Evolutionary conservation across 2,329 filamentous ascomycete species (phyloP), one percentile per base, ranked within the genome.

Genomic region (Aspergillus fumigatus): DNA sequence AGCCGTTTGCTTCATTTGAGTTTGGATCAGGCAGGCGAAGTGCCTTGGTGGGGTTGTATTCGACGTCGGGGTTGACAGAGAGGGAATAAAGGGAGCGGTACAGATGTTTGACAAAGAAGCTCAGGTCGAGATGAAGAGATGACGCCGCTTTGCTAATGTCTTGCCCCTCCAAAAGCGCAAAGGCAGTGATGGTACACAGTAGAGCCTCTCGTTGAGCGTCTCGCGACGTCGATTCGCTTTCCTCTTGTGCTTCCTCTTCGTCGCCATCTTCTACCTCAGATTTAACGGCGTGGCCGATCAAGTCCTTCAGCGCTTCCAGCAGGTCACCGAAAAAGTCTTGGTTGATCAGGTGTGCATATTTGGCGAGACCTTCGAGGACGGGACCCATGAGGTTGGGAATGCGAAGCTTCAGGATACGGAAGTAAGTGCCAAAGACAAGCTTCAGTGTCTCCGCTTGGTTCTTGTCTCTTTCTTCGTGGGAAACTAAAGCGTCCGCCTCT

Each of bases 241-340:
- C 62, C 9, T 64, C 58, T 2, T 73, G 73, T n/a, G 73, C 70
- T 41, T 76, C 72, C 3, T 79, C 80, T 17, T 82, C 78, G 0
- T 82, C 78, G 0, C 81, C 79, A 17, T 67, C 70, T n/a, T 76
- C 69, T 56, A 79, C 73, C 19, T 75, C 68, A 14, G 70, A 65
- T 21, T 68, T 65, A 48, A 88, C 83, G 52, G 89, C 88, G 63
- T 92, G 85, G 3, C 85, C 84, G 66, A 97, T 93, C 48, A 99
- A 83, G 62, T 99, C 94, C 73, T 96, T 95, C 41, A 99, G 80
- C 0, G 92, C 93, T 75, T 97, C 94, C 10, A 99, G 84, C 29
- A 99, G 82, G 70, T 99, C 94, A 27, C 93, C 94, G 67, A 99
- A 99, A 79, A 99, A 97, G 71, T 99, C 91, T 70, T 99, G 92